Conservation (phyloP, 2,329 filamentous ascomycete genomes). For the Gaeumannomyces tritici region DNA sequence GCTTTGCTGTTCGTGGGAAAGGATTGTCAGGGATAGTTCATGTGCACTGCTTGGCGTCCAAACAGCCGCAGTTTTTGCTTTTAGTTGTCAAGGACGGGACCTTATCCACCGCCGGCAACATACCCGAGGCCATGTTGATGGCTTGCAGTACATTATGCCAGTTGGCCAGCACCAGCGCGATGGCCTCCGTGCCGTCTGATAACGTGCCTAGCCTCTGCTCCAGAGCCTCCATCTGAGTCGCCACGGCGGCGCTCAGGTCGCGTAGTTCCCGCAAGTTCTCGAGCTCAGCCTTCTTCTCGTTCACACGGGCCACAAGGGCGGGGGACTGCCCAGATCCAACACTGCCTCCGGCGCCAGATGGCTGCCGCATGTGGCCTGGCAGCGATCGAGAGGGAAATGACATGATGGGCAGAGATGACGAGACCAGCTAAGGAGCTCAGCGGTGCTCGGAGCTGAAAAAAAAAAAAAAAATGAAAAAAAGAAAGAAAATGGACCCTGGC, state of each 20-base stretch:
- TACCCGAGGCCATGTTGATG: constrained; percentile 80
- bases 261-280: constrained; percentile 69
- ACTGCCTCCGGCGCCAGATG: constrained; percentile 35
- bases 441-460: not conserved
- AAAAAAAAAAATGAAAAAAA: too few species aligned
- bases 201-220: constrained; percentile 70
- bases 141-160: constrained; percentile 81
- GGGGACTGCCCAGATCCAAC: constrained; percentile 47
- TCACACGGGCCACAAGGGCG: constrained; percentile 59
- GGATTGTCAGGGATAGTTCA: not conserved
- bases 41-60: not conserved
- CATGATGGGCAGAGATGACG: constrained; percentile 6
- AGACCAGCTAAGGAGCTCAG: not conserved
- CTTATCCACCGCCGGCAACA: constrained; percentile 18
- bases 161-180: constrained; percentile 75
- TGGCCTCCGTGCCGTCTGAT: constrained; percentile 75
- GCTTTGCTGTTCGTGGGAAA: constrained; percentile 45
- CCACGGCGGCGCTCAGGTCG: constrained; percentile 68
- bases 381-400: constrained; percentile 19
- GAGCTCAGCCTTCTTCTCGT: constrained; percentile 78
- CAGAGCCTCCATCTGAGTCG: constrained; percentile 72
- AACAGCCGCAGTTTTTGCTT: not conserved
- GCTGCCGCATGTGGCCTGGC: constrained; percentile 57
- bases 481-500: not conserved
- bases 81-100: not conserved